Percentiles rank a stretch among this genome's conserved stretches.
Evolutionary conservation across 306 rosid genomes (phyloP).

Genomic region (Vigna hirtella): DNA sequence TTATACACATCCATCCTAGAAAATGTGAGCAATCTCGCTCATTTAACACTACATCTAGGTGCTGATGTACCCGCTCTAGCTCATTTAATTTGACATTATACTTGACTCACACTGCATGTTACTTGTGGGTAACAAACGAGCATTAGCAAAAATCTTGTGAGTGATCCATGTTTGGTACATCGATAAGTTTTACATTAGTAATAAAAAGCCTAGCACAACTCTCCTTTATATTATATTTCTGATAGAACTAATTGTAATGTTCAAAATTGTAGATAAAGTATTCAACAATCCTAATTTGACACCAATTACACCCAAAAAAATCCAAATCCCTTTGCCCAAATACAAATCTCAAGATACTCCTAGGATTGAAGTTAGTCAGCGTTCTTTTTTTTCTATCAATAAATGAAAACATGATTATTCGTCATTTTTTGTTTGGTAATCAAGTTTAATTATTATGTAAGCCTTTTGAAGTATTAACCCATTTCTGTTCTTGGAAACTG

Average conservation of each 20-base stretch:
- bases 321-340: neutral
- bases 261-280: conserved; percentile 16
- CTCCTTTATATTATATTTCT: neutral
- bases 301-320: conserved; percentile 25
- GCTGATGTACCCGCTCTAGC: neutral
- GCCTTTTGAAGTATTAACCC: conserved; percentile 23
- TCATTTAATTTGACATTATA: neutral
- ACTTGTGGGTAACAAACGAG: neutral
- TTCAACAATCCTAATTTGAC: conserved; percentile 26
- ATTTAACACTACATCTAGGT: neutral
- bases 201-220: neutral
- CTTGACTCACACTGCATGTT: neutral
- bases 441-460: conserved; percentile 25
- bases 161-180: neutral
- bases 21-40: neutral
- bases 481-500: conserved; percentile 22
- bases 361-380: neutral
- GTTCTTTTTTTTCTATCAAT: conserved; percentile 16
- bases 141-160: neutral
- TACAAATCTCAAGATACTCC: conserved; percentile 14
- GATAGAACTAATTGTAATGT: conserved; percentile 3
- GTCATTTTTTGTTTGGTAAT: neutral
- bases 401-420: conserved; percentile 16
- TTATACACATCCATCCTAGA: neutral
- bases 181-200: neutral